Base-by-base conservation (phyloP, 768 basidiomycete species). In the Rhizopogon vesiculosus region DNA sequence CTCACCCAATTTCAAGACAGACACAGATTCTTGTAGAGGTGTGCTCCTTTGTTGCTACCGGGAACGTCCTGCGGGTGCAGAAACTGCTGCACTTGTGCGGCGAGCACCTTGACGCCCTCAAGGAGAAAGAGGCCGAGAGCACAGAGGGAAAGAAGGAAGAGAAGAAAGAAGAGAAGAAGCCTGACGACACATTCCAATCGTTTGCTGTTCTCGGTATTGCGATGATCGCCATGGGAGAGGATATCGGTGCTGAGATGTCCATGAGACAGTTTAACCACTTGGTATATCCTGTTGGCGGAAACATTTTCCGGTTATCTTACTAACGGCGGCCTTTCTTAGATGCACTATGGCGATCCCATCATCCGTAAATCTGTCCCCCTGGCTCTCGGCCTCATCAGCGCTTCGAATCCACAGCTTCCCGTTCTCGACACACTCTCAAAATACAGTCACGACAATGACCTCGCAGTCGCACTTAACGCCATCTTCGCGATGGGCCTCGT, bases 401-500 rank as follows among this genome's bases (percentile, higher is more conserved):
- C 93, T 35, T 99, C 97, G 39, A 98, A 98, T 71, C 97, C 97
- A 12, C 91, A 93, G 73, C 80, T 98, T 5, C 81, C 89, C 40
- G 89, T 99, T 59, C 86, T 99, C 60, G 97, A 99, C 69, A 98
- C 94, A 0, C 84, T 99, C 12, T 98, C 96, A 6, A 96, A 96
- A 71, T 99, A 99, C 75, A 96, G 93, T 57, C 97, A 99, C 76
- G 96, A 99, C 77, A 94, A 91, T 64, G 97, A 99, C 72, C 85
- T 98, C n/a, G 80, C 84, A 42, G 97, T 99, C 9, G 97, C 96
- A 0, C 82, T 93, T 50, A 98, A 98, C 65, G 92, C 97, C 28
- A 98, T 99, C 73, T 91, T 98, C 64, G 95, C 95, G 2, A 98
- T 99, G 96, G 97, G 97, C 57, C 80, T 99, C 25, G 89, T 98